Evolutionary conservation across 495 filamentous ascomycete genomes (phyloP).

Genomic region (Xylaria acuta): DNA sequence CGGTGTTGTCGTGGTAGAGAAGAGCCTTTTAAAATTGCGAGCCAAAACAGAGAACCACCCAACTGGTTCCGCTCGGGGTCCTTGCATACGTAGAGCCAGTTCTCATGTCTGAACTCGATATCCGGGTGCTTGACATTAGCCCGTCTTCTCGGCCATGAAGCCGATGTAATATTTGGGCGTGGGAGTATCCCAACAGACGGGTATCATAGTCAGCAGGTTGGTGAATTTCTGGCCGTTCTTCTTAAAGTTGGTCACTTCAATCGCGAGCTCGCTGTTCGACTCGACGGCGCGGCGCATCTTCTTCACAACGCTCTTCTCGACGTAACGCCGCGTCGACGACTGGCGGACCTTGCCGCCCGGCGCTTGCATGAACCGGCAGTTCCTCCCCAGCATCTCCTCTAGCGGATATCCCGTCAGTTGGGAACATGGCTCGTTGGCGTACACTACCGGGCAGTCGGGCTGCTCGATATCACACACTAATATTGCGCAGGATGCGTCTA

Average conservation of each 20-base stretch:
- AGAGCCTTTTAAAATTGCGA: background rate
- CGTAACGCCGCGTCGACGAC: constrained; percentile 40
- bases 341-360: constrained; percentile 43
- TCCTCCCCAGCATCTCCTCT: constrained; percentile 51
- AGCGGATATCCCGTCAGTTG: constrained; percentile 53
- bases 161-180: constrained; percentile 48
- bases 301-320: constrained; percentile 44
- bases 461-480: constrained; percentile 54
- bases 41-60: background rate
- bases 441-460: constrained; percentile 56
- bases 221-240: constrained; percentile 53
- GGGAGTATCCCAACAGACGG: constrained; percentile 42
- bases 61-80: background rate
- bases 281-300: constrained; percentile 51
- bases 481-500: constrained; percentile 56
- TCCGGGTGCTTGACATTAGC: background rate
- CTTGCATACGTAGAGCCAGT: too few species aligned
- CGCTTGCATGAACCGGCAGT: constrained; percentile 62
- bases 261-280: constrained; percentile 46
- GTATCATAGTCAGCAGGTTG: constrained; percentile 58
- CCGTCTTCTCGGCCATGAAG: constrained; percentile 34
- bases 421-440: constrained; percentile 52
- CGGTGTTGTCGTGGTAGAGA: background rate
- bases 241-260: constrained; percentile 57
- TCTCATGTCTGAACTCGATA: background rate